Base-by-base conservation (phyloP, 1,139 yeast species). In the Debaryomyces nepalensis region DNA sequence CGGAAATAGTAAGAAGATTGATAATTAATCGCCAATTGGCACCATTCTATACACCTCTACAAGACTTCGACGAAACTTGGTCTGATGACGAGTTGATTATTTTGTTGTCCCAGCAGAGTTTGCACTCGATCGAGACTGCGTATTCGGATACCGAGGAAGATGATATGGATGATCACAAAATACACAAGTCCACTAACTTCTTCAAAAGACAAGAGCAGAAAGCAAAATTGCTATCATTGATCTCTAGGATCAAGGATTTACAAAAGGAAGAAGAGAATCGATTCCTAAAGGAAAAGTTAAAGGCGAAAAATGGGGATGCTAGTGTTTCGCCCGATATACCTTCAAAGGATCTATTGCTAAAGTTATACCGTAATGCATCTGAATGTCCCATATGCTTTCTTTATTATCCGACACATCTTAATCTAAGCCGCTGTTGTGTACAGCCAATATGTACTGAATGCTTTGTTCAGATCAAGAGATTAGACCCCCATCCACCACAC, bases 351-450 rank as follows among this genome's bases (percentile, higher is more conserved):
- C 59, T 73, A 32, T 49, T 66, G 24, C 53, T 70, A 36, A 52
- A 57, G 41, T 65, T 91, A 18, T 91, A 91, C 64, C 67, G 79
- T 39, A 68, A 79, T 42, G 80, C 88, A 2, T 66, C 75, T 22
- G 99, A 93, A 58, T 93, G 99, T 61, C 98, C 99, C 8, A 93
- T 93, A 51, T 93, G 99, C 59, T 93, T 93, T 61, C 74, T 93
- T 16, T 88, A 77, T 58, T 88, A 85, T 59, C 99, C 99, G 1
- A 74, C 77, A 36, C 81, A 82, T 55, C 67, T 91, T 51, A 93
- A 93, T 66, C 63, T 77, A 40, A 85, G 96, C n/a, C 73, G 96
- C 37, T 93, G 99, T 63, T 93, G 99, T 61, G 77, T 81, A 39
- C 98, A 93, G 61, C 93, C 96, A 2, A 90, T 93, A 16, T 93